Evolutionary conservation across 192 early-diverging fungal species (phyloP).

Genomic region (Dispira parvispora): DNA sequence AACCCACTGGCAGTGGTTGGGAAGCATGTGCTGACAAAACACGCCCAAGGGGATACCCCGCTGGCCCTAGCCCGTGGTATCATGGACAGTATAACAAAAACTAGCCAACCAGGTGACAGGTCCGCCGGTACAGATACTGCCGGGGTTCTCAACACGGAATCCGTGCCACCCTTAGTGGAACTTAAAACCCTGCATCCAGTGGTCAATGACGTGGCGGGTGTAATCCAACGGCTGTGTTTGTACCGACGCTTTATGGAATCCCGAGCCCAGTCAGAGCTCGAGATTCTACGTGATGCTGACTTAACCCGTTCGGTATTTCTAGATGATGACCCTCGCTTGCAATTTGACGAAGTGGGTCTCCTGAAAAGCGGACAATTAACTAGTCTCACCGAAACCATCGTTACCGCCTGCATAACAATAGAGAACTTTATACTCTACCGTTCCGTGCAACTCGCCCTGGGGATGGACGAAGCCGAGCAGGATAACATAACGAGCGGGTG

Average conservation of each 20-base stretch:
- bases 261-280: conserved; percentile 37
- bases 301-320: background rate
- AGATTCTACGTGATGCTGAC: background rate
- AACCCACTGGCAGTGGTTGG: no score
- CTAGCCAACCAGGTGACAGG: no score
- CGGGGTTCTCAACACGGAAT: no score
- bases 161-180: conserved; percentile 33
- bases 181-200: conserved; percentile 63
- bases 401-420: conserved; percentile 18
- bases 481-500: conserved; percentile 33
- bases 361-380: background rate
- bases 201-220: conserved; percentile 62
- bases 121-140: no score
- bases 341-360: background rate
- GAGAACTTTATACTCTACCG: conserved; percentile 13
- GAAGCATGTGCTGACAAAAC: no score
- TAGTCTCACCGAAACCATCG: background rate
- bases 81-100: no score
- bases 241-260: conserved; percentile 76
- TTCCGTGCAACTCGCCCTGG: conserved; percentile 15
- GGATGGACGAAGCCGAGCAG: conserved; percentile 30
- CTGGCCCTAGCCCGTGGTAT: no score
- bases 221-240: conserved; percentile 56
- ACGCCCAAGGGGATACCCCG: no score
- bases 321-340: background rate